Evolutionary conservation across 2,329 filamentous ascomycete species (phyloP), one percentile per base, ranked within the genome.

Genomic region (Mollisia scopiformis): DNA sequence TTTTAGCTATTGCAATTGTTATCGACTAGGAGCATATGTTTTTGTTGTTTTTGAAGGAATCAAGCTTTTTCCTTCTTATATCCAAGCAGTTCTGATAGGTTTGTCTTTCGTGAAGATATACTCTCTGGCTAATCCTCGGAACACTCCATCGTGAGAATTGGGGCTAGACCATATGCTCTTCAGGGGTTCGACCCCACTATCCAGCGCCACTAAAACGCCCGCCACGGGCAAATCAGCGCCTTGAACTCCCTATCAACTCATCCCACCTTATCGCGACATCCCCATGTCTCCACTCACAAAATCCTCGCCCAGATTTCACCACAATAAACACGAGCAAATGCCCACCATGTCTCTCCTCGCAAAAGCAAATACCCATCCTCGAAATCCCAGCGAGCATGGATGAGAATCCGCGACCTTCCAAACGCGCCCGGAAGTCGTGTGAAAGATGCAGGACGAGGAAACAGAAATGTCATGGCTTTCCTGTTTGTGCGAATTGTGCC

Each of bases 391-490:
- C 25, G 66, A 66, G 33, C 16, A 67, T 67, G 62, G 64, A 68
- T 65, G 64, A 69, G 10, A 69, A 63, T 59, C 66, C 68, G 7
- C 61, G 65, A 19, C 65, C 69, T 4, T 68, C 67, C n/a, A 71
- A 71, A 58, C 53, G 69, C 57, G 65, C 68, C 3, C 62, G 69
- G 30, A 71, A 68, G 41, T 66, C 62, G 21, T 70, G 68, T 55
- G 66, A 67, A 30, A 50, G 69, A 19, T 71, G 68, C 57, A 54
- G 69, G 58, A 61, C 56, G 2, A 50, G 67, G 39, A 70, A 70
- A 53, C 67, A 70, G 62, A 68, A 68, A 63, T 71, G 67, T 43
- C 64, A 68, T 37, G 67, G 68, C 7, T 69, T 68, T 51, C 68
- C 67, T 3, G 57, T 70, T 10, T 71, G 67, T 43, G 63, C 63